Evolutionary conservation across 768 basidiomycete genomes (phyloP).

Genomic region (Kwoniella shandongensis): DNA sequence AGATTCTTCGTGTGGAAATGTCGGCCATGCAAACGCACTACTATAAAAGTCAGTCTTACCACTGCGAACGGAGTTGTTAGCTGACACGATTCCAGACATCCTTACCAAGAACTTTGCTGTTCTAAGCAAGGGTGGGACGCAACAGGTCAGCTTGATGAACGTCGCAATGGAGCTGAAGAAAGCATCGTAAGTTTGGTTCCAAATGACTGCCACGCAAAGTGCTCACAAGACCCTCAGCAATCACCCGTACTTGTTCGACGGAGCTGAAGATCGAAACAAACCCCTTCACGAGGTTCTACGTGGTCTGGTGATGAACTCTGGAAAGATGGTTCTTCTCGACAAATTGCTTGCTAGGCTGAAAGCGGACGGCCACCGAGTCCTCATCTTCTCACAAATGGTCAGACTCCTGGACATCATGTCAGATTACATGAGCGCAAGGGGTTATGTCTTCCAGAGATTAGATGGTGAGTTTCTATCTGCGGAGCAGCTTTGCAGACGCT

Average conservation of each 20-base stretch:
- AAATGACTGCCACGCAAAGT: neutral
- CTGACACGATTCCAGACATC: conserved; percentile 22
- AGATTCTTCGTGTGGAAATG: conserved; percentile 97
- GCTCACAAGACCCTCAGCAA: conserved; percentile 56
- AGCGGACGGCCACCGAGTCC: conserved; percentile 89
- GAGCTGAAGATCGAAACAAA: conserved; percentile 65
- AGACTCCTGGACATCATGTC: conserved; percentile 97
- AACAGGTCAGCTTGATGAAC: conserved; percentile 90
- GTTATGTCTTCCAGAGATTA: conserved; percentile 88
- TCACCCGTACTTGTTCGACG: conserved; percentile 96
- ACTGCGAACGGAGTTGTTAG: conserved; percentile 4
- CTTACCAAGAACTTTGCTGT: conserved; percentile 79
- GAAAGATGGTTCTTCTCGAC: conserved; percentile 97
- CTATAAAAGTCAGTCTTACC: conserved; percentile 69
- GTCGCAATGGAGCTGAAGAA: conserved; percentile 99
- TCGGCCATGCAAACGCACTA: conserved; percentile 92
- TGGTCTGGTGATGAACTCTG: conserved; percentile 97
- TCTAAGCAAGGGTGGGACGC: conserved; percentile 75
- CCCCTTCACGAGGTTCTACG: conserved; percentile 75
- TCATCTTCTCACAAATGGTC: conserved; percentile 99
- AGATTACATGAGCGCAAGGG: conserved; percentile 88
- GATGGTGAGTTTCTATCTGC: conserved; percentile 76
- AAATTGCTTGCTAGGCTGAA: conserved; percentile 88
- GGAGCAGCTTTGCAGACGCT: too few species aligned
- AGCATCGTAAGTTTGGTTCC: conserved; percentile 59